Evolutionary conservation across 2,329 filamentous ascomycete genomes (phyloP).

Genomic region (Hypoxylon sp.): DNA sequence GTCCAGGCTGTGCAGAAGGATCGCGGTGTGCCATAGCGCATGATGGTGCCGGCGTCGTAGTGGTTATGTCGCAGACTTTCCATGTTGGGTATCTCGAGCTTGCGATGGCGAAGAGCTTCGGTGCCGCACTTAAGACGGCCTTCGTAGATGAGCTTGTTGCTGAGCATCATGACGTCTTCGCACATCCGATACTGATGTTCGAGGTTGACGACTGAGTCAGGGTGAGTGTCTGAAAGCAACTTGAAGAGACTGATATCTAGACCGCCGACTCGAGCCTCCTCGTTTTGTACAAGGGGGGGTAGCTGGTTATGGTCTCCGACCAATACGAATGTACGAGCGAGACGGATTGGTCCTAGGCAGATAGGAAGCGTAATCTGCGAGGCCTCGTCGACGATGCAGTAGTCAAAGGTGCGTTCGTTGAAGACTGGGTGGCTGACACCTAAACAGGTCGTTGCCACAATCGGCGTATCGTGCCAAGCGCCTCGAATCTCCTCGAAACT

Average conservation of each 20-base stretch:
- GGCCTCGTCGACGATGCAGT: conserved; percentile 97
- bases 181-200: conserved; percentile 99
- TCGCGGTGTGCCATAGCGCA: conserved; percentile 51
- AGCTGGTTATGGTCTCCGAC: conserved; percentile 97
- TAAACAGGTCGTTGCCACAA: conserved; percentile 95
- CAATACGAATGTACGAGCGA: conserved; percentile 91
- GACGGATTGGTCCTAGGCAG: conserved; percentile 90
- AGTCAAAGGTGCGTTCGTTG: conserved; percentile 89
- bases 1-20: conserved; percentile 64
- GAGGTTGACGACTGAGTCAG: conserved; percentile 85
- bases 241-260: conserved; percentile 95
- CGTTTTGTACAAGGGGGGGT: conserved; percentile 92
- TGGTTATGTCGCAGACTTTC: conserved; percentile 67
- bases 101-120: conserved; percentile 72
- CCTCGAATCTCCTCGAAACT: conserved; percentile 84
- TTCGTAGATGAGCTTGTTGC: conserved; percentile 92
- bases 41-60: conserved; percentile 58
- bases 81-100: conserved; percentile 73
- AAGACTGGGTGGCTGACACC: conserved; percentile 91
- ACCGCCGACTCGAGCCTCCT: conserved; percentile 83
- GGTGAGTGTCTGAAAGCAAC: conserved; percentile 86
- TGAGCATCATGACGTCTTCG: conserved; percentile 93
- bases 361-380: conserved; percentile 97
- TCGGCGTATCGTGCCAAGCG: conserved; percentile 83
- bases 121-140: conserved; percentile 90